These are phyloP conservation scores for Taphrina wiesneri DNA, from an alignment of 1,139 yeast species.

Conservation along the genomic window DNA sequence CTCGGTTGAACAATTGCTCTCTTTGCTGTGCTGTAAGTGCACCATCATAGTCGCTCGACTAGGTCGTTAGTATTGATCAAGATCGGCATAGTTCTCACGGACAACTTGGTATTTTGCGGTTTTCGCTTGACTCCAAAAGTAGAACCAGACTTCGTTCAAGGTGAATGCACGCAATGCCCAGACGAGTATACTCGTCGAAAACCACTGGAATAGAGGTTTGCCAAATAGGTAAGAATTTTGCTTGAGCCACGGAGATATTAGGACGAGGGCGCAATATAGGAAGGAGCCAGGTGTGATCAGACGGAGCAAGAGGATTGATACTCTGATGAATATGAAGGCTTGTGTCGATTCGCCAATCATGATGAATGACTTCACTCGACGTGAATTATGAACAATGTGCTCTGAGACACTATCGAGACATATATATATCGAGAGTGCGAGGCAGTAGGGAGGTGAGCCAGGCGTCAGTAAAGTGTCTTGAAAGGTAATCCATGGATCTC, in stretches of 20 bases:
- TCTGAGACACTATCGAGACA: no score
- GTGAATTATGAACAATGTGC: no score
- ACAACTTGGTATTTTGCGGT: slow-evolving; percentile 1
- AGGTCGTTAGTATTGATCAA: neutral
- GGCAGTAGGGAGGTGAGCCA: neutral
- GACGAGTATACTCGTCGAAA: slow-evolving; percentile 1
- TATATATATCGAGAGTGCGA: neutral
- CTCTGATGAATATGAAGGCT: slow-evolving; percentile 23
- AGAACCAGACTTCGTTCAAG: slow-evolving; percentile 30
- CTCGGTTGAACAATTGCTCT: slow-evolving; percentile 23
- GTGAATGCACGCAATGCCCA: slow-evolving; percentile 1
- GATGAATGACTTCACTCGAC: no score
- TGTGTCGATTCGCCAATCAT: slow-evolving; percentile 34
- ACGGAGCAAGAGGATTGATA: slow-evolving; percentile 19
- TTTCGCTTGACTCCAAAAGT: slow-evolving; percentile 22
- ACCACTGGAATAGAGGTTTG: neutral
- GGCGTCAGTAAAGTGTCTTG: no score
- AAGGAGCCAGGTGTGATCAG: slow-evolving; percentile 32
- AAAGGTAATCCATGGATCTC: no score
- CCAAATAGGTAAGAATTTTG: neutral
- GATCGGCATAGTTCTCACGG: neutral
- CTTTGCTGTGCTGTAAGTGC: slow-evolving; percentile 8
- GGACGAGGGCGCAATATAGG: slow-evolving; percentile 24
- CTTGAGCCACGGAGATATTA: neutral
- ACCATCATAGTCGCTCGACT: slow-evolving; percentile 19